These are phyloP conservation scores for Chlorencoelia australis DNA, from an alignment of 2,329 filamentous ascomycete genomes.

Conservation along the genomic window DNA sequence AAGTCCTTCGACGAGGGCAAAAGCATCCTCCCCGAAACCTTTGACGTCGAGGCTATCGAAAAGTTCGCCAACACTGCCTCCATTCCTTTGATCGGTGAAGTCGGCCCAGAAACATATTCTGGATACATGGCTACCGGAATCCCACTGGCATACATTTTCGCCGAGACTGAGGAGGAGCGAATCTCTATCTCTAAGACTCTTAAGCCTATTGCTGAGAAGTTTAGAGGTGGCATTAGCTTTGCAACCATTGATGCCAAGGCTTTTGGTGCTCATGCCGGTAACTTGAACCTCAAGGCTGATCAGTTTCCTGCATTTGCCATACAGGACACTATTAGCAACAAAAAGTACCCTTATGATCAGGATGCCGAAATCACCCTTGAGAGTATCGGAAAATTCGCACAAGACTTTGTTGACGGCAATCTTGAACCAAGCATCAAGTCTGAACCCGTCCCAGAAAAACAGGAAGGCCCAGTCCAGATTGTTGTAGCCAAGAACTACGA, in stretches of 20 bases:
- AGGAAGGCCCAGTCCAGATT: conserved; percentile 79
- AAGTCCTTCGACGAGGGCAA: conserved; percentile 98
- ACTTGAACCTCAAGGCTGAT: conserved; percentile 93
- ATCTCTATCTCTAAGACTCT: conserved; percentile 64
- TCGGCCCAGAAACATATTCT: conserved; percentile 93
- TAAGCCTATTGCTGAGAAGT: conserved; percentile 80
- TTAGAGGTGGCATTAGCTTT: conserved; percentile 94
- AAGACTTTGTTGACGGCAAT: conserved; percentile 78
- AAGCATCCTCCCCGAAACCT: conserved; percentile 69
- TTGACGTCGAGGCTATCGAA: conserved; percentile 70
- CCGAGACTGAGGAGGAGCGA: conserved; percentile 85
- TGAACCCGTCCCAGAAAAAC: conserved; percentile 86
- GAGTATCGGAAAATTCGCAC: conserved; percentile 70
- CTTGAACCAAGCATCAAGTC: conserved; percentile 96
- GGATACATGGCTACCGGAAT: conserved; percentile 89
- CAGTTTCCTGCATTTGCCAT: conserved; percentile 97
- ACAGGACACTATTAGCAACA: conserved; percentile 89
- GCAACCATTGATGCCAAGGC: conserved; percentile 92
- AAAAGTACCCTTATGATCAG: conserved; percentile 92
- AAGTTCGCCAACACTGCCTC: conserved; percentile 76
- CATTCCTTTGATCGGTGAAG: conserved; percentile 86
- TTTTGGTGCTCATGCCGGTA: conserved; percentile 89
- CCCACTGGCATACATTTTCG: conserved; percentile 95
- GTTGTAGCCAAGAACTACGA: conserved; percentile 94
- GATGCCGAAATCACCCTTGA: conserved; percentile 61